Evolutionary conservation across 2,329 filamentous ascomycete genomes (phyloP).

Genomic region (Gaeumannomyces sp.): DNA sequence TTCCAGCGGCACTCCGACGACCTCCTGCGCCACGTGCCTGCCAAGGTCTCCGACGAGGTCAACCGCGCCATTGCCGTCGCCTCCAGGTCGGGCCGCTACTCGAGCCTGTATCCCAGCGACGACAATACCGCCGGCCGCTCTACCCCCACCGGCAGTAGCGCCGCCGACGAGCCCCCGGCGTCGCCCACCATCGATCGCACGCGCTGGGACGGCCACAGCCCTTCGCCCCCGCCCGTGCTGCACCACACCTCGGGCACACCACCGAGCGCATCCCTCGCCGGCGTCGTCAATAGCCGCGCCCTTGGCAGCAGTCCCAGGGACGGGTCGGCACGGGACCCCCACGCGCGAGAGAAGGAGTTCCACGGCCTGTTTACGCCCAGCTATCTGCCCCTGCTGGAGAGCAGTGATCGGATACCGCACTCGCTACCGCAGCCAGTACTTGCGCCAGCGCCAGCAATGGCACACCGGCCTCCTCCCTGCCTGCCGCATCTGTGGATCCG

Average conservation of each 20-base stretch:
- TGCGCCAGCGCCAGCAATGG: slow-evolving; percentile 8
- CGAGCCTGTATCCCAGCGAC: slow-evolving; percentile 32
- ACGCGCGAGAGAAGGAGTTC: slow-evolving; percentile 53
- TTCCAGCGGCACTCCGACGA: slow-evolving; percentile 49
- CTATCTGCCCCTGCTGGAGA: slow-evolving; percentile 56
- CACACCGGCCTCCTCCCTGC: slow-evolving; percentile 1
- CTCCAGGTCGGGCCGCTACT: slow-evolving; percentile 32
- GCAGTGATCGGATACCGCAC: slow-evolving; percentile 24
- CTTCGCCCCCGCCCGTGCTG: slow-evolving; percentile 33
- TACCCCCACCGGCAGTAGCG: slow-evolving; percentile 12
- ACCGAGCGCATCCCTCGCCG: slow-evolving; percentile 22
- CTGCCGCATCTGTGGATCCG: neutral
- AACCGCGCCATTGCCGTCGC: slow-evolving; percentile 39
- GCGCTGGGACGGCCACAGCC: slow-evolving; percentile 19
- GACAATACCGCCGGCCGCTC: slow-evolving; percentile 3
- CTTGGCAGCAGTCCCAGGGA: neutral
- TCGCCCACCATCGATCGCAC: slow-evolving; percentile 13
- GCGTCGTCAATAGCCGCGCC: neutral
- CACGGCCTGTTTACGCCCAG: slow-evolving; percentile 57
- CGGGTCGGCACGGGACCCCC: slow-evolving; percentile 30
- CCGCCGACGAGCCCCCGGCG: slow-evolving; percentile 14
- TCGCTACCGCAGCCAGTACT: slow-evolving; percentile 13
- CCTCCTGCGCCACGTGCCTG: slow-evolving; percentile 41
- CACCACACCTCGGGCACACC: slow-evolving; percentile 29
- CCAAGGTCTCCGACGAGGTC: slow-evolving; percentile 40